Conservation (phyloP, 83 land plant species). For the Picea mariana region DNA sequence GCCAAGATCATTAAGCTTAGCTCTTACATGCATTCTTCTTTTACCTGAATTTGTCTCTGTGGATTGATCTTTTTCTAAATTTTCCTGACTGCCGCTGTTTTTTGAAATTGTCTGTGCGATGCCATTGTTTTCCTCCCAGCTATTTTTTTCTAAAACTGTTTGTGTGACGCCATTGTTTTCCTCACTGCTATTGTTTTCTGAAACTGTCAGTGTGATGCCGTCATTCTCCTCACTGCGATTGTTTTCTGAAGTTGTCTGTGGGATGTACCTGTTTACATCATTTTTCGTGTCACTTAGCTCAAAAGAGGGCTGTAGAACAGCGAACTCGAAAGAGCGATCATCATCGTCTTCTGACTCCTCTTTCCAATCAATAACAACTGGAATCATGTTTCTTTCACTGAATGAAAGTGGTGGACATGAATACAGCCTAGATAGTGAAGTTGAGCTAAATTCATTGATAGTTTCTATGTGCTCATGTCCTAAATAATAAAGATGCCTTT, state of each 20-base stretch:
- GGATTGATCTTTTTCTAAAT: not conserved
- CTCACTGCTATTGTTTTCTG: too few species aligned
- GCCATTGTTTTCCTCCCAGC: not conserved
- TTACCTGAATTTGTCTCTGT: not conserved
- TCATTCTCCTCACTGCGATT: too few species aligned
- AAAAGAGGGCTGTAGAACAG: not conserved
- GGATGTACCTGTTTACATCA: not conserved
- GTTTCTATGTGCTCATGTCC: not conserved
- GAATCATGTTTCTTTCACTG: not conserved
- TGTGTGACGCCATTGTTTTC: too few species aligned
- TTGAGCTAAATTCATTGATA: not conserved
- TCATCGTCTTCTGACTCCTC: not conserved
- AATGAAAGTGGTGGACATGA: not conserved
- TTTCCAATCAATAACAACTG: not conserved
- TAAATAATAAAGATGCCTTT: slow-evolving; percentile 5
- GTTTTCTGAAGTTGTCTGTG: too few species aligned
- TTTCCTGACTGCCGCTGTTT: not conserved
- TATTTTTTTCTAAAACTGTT: too few species aligned
- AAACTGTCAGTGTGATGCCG: too few species aligned
- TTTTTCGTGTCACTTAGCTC: not conserved
- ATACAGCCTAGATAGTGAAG: too few species aligned
- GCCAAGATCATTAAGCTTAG: not conserved
- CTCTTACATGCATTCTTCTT: slow-evolving; percentile 2
- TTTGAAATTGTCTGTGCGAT: not conserved
- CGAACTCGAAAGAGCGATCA: not conserved